Evolutionary conservation across 768 basidiomycete species (phyloP), one percentile per base, ranked within the genome.

Genomic region (Suillus hirtellus): DNA sequence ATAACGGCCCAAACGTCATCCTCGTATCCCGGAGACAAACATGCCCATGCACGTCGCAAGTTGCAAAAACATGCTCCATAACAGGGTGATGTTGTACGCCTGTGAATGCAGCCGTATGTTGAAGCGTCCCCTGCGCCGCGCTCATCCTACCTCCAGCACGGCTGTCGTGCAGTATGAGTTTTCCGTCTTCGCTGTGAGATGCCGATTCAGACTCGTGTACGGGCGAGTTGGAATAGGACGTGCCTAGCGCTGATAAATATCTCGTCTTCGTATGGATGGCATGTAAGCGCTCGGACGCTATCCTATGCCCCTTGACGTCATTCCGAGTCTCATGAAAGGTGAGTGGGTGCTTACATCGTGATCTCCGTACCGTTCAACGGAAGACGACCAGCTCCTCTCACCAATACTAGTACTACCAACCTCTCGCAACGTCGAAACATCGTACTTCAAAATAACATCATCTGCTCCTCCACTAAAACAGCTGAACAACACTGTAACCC

Each of bases 21-120:
- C 91, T 80, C 17, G 77, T 75, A 72, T 93, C 91, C 17, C 89
- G 84, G 62, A 93, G 82, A 66, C 81, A 85, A 3, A 92, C 86
- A 27, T 75, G 73, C 4, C 91, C 90, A 17, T 69, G 73, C 12
- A 70, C 76, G 65, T 91, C 88, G 62, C 86, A 84, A 3, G 87
- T 89, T 6, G 82, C 82, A 65, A 93, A 92, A 55, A 92, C 70
- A 66, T 91, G 80, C 43, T 88, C 85, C 79, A 88, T 84, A 37
- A 65, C 70, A 14, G 92, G 92, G 69, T 93, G 89, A 60, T 82
- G 87, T 66, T 86, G 81, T 6, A 88, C 83, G 46, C 85, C 83
- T 0, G 88, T 88, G 60, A 89, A 84, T 68, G 89, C 88, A 52
- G 80, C 67, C 14, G 70, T 67, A 8, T 86, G 75, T 67, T 85